Percentiles rank a stretch among this genome's conserved stretches.
Conservation (phyloP, 23 red algal species). For the Gracilariopsis chorda region DNA sequence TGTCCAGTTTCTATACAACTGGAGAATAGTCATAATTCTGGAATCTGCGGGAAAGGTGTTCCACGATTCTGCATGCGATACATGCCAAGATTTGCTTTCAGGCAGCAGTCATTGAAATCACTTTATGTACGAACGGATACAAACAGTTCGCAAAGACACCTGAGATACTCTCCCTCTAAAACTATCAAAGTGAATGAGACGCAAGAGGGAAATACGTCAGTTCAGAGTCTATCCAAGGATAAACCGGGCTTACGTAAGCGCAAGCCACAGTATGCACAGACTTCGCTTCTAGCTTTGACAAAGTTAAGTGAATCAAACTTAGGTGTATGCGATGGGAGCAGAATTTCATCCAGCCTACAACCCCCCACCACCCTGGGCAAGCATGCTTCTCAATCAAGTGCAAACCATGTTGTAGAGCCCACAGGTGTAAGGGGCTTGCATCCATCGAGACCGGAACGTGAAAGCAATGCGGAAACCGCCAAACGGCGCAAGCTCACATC, state of each 20-base stretch:
- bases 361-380: not conserved
- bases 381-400: not conserved
- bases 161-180: not conserved
- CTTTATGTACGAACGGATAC: too few relatives aligned
- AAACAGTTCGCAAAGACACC: too few relatives aligned
- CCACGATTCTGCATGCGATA: not conserved
- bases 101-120: constrained; percentile 28
- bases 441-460: not conserved
- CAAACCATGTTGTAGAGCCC: not conserved
- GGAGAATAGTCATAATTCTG: not conserved
- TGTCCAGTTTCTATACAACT: constrained; percentile 39
- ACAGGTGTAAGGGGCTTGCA: too few relatives aligned
- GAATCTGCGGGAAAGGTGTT: not conserved
- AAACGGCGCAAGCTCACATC: not conserved
- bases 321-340: not conserved
- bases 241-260: not conserved
- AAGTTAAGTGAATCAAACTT: not conserved
- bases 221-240: too few relatives aligned
- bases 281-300: not conserved
- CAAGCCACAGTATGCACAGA: not conserved
- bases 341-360: not conserved
- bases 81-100: constrained; percentile 31
- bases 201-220: not conserved
- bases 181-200: not conserved
- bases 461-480: not conserved